phyloP scores from a whole-genome alignment of 2,329 filamentous ascomycete genomes.

The Grosmannia huntii region DNA sequence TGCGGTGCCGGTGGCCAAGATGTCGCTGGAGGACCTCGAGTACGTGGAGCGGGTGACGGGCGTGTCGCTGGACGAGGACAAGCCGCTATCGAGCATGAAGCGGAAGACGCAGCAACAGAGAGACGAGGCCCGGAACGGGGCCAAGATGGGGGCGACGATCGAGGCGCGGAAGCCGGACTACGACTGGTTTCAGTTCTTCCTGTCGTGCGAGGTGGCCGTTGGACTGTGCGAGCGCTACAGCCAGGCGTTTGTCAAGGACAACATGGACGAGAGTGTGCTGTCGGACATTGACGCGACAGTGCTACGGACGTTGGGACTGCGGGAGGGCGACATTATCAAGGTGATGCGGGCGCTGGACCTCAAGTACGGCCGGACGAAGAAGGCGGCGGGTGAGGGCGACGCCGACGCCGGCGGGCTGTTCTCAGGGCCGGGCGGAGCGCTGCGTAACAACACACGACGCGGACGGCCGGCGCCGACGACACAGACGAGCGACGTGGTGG shows the following conservation, averaged over 20 bases:
- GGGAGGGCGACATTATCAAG: conserved; percentile 92
- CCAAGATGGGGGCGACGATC: conserved; percentile 47
- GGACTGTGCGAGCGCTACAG: conserved; percentile 91
- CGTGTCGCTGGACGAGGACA: conserved; percentile 84
- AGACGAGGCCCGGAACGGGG: conserved; percentile 14
- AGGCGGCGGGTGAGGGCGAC: conserved; percentile 44
- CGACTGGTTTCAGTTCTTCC: conserved; percentile 98
- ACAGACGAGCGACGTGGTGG: conserved; percentile 73
- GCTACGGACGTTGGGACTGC: conserved; percentile 77
- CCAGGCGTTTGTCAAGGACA: conserved; percentile 77
- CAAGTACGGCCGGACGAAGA: conserved; percentile 58
- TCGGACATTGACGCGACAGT: conserved; percentile 78
- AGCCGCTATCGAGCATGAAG: conserved; percentile 77
- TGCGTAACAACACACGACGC: conserved; percentile 92
- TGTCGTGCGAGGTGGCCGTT: conserved; percentile 80
- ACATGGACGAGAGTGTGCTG: conserved; percentile 88
- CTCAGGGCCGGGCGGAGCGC: conserved; percentile 77
- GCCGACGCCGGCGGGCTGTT: conserved; percentile 59
- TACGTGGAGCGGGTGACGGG: conserved; percentile 87
- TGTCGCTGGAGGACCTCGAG: conserved; percentile 89
- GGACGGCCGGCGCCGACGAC: conserved; percentile 78
- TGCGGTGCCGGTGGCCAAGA: conserved; percentile 86
- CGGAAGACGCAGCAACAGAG: conserved; percentile 17
- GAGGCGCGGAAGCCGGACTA: conserved; percentile 61
- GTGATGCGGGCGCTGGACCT: conserved; percentile 81